Percentiles rank a stretch among this genome's conserved stretches.
Conservation (phyloP, 169 alveolate genomes). For the Cryptosporidium andersoni region DNA sequence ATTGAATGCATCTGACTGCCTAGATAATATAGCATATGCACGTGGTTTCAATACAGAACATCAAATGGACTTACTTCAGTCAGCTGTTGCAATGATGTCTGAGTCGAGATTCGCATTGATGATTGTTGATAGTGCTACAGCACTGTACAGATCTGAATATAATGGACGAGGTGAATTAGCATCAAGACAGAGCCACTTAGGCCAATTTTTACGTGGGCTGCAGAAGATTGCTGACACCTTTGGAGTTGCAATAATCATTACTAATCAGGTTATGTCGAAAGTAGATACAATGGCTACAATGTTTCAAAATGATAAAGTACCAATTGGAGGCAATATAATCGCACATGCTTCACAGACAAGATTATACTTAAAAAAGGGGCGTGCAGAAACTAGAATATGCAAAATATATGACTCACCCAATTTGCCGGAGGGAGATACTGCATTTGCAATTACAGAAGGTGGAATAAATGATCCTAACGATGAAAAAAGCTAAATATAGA, state of each 20-base stretch:
- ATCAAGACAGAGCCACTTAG: conserved; percentile 96
- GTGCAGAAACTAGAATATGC: conserved; percentile 94
- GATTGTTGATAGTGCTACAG: conserved; percentile 97
- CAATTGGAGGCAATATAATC: conserved; percentile 98
- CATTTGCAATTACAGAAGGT: conserved; percentile 90
- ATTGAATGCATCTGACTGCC: conserved; percentile 93
- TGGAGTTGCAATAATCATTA: conserved; percentile 93
- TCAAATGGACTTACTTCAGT: conserved; percentile 91
- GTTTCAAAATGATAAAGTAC: conserved; percentile 84
- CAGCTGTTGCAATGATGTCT: conserved; percentile 97
- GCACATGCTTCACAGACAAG: conserved; percentile 99
- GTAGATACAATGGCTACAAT: conserved; percentile 89
- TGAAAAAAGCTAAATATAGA: conserved; percentile 50
- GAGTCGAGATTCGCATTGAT: conserved; percentile 95
- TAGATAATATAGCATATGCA: conserved; percentile 97
- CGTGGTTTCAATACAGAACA: conserved; percentile 97
- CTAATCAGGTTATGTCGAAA: conserved; percentile 94
- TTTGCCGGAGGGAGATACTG: conserved; percentile 98
- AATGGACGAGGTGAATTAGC: conserved; percentile 99
- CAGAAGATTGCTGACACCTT: conserved; percentile 95
- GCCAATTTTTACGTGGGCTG: conserved; percentile 93
- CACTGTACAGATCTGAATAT: conserved; percentile 97
- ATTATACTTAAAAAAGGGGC: conserved; percentile 90
- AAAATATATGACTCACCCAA: conserved; percentile 97
- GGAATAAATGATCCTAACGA: conserved; percentile 90